Base-by-base conservation (phyloP, 805 yeast genomes). In the Spathaspora boniae region DNA sequence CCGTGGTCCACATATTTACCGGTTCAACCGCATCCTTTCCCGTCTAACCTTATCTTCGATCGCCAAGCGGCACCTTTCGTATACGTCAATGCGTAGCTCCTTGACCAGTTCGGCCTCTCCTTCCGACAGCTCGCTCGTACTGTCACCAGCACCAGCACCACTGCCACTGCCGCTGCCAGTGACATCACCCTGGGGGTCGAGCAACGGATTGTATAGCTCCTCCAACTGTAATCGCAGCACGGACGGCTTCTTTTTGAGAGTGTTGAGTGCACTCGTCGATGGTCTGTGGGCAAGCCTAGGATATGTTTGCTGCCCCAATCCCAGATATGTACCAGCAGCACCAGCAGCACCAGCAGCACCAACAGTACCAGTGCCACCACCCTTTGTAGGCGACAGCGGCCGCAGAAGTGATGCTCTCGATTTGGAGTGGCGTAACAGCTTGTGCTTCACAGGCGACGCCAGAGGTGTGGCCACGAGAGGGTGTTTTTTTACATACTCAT, bases 31-130 rank as follows among this genome's bases (percentile, higher is more conserved):
- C 5, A 27, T 16, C 26, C 37, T 41, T 39, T 53, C 63, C 21
- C 33, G 29, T 19, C 39, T 40, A 11, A 60, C 38, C 38, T 51
- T 51, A 12, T 52, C 56, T 16, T 39, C 29, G 4, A 60, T 51
- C 2, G 62, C 62, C 3, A 11, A n/a, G 36, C 46, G 47, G 41
- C 65, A 60, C 41, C 58, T 59, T 12, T 53, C 55, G 42, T 53
- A 56, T 9, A 55, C 22, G 9, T 56, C 60, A 15, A 38, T 25
- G 19, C 41, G 32, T 12, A 38, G 34, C 22, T 16, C 33, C 20
- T 17, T 32, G 32, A n/a, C 23, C n/a, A 28, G 18, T 18, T 12
- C 6, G 17, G 2, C n/a, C 14, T 16, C 22, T 34, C n/a, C 12
- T 24, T 18, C 16, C 33, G 51, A 6, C 8, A 15, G n/a, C 9